Evolutionary conservation across 108 stramenopile genomes (phyloP).

Genomic region (Nannochloropsis salina): DNA sequence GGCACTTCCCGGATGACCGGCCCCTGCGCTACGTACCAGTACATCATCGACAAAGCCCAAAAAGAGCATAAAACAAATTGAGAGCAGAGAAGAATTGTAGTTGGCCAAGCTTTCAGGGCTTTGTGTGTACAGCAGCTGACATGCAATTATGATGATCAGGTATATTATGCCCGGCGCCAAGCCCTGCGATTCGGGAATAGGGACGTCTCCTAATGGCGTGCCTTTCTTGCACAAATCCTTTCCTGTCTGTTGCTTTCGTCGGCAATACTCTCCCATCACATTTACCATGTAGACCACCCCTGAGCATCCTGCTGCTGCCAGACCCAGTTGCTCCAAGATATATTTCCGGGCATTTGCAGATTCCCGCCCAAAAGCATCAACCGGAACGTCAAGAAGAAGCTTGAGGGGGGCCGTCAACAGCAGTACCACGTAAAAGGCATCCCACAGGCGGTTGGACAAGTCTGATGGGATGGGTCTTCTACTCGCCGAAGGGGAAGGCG

Average conservation of each 20-base stretch:
- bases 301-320: background rate
- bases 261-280: conserved; percentile 29
- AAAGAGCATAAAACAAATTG: conserved; percentile 92
- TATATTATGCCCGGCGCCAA: conserved; percentile 84
- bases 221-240: conserved; percentile 58
- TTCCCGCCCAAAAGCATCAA: background rate
- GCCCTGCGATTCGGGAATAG: conserved; percentile 82
- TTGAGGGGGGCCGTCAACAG: background rate
- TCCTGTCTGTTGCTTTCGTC: conserved; percentile 46
- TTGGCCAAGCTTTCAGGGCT: conserved; percentile 47
- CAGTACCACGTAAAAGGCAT: background rate
- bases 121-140: conserved; percentile 4
- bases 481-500: too few relatives aligned
- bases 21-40: conserved; percentile 31
- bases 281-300: conserved; percentile 17
- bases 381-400: background rate
- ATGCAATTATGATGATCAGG: conserved; percentile 63
- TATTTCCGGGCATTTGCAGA: background rate
- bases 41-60: conserved; percentile 94
- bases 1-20: too few relatives aligned
- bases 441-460: background rate
- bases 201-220: conserved; percentile 35
- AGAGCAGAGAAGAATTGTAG: conserved; percentile 71
- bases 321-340: background rate
- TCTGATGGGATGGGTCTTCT: background rate